Evolutionary conservation across 75 land plant species (phyloP), one percentile per base, ranked within the genome.

Genomic region (Picea sitchensis): DNA sequence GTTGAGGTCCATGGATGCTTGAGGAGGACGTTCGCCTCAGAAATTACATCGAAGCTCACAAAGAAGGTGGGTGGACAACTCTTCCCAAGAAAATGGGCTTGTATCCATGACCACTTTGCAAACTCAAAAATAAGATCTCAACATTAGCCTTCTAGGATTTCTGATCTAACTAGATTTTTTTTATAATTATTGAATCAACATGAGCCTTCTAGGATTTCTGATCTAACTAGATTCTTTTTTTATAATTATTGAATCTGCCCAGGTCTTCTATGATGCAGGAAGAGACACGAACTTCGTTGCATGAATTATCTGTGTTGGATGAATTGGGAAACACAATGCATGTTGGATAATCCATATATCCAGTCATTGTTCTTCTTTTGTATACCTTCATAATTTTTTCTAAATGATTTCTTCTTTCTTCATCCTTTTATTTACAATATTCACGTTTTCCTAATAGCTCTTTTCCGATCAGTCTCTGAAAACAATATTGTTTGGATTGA

Each of bases 281-380:
- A 90, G 80, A 90, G 91, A 78, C 87, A 90, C 82, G 80, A 90
- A 3, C 85, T 90, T 31, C 87, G 91, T 23, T 90, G 91, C 90
- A 87, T 90, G 6, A 90, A 90, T 63, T 90, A 90, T 59, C 81
- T 90, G 26, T 26, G 26, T 26, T 26, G 26, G 26, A 26, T 26
- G 26, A 26, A 26, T 26, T 26, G 26, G 26, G 26, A 26, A 26
- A 26, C 26, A 26, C 26, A 26, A 26, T 26, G 26, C 26, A 26
- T 26, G 26, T 26, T 26, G 26, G 26, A 26, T 26, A 26, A 26
- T 26, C 26, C 26, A 26, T 26, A 26, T 26, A 26, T 26, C 26
- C 26, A 26, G 26, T 26, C 26, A 26, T 26, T 26, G 26, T 26
- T 26, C 26, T 26, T 26, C 26, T 26, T 26, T 26, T 26, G 26